phyloP scores from a whole-genome alignment of 495 filamentous ascomycete genomes.

The Hyphodiscus hymeniophilus region DNA sequence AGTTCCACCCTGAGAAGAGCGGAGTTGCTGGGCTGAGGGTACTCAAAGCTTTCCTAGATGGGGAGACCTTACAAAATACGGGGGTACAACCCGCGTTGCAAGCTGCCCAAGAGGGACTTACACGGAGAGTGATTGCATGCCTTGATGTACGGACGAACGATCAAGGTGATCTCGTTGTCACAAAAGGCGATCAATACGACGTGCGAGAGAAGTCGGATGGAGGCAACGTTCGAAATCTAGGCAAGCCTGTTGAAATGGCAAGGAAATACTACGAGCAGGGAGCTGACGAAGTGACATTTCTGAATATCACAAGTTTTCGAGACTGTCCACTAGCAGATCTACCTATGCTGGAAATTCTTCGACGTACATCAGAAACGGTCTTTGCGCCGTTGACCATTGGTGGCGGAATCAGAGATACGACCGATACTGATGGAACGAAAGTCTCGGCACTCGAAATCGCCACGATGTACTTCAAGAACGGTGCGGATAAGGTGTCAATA shows the following conservation, averaged over 20 bases:
- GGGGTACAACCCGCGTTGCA: conserved; percentile 3
- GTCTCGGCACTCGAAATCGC: conserved; percentile 86
- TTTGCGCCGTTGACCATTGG: conserved; percentile 98
- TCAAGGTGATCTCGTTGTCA: conserved; percentile 89
- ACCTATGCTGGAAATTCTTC: conserved; percentile 91
- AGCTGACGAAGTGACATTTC: conserved; percentile 91
- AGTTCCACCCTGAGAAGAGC: conserved; percentile 98
- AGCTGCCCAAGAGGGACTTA: conserved; percentile 53
- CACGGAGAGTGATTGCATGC: conserved; percentile 86
- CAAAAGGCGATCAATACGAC: conserved; percentile 98
- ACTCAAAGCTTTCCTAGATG: conserved; percentile 75
- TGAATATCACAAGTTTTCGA: conserved; percentile 97
- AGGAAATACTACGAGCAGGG: conserved; percentile 92
- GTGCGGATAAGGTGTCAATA: conserved; percentile 98
- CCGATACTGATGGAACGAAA: conserved; percentile 81
- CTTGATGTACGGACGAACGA: conserved; percentile 97
- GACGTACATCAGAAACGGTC: conserved; percentile 78
- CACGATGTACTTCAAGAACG: conserved; percentile 94
- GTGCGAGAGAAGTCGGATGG: conserved; percentile 86
- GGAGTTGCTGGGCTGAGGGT: conserved; percentile 79
- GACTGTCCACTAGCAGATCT: conserved; percentile 86
- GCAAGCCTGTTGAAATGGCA: conserved; percentile 94
- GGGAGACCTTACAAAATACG: conserved; percentile 17
- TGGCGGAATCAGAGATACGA: conserved; percentile 85
- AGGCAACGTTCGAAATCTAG: conserved; percentile 80